Evolutionary conservation across 2,329 filamentous ascomycete species (phyloP).

Genomic region (Colletotrichum trifolii): DNA sequence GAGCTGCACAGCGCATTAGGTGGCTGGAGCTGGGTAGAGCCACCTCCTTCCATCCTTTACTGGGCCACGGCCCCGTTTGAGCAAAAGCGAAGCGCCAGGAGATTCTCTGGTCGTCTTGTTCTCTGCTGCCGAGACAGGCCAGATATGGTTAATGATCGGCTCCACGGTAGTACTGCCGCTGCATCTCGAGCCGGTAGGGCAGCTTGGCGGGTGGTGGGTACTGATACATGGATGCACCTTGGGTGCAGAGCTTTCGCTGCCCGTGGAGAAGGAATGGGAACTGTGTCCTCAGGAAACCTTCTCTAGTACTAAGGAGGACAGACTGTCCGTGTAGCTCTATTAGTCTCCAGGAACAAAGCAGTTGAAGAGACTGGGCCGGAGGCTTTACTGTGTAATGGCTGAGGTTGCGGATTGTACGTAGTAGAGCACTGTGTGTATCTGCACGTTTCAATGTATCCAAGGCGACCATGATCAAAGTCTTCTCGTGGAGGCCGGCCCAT

Average conservation of each 20-base stretch:
- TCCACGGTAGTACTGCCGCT: slow-evolving; percentile 31
- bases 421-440: no score
- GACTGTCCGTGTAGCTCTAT: no score
- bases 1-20: slow-evolving; percentile 14
- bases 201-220: slow-evolving; percentile 31
- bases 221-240: slow-evolving; percentile 21
- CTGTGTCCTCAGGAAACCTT: slow-evolving; percentile 28
- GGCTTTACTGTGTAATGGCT: background rate
- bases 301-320: no score
- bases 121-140: slow-evolving; percentile 15
- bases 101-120: background rate
- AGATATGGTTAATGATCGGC: slow-evolving; percentile 34
- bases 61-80: slow-evolving; percentile 12
- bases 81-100: slow-evolving; percentile 17
- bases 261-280: slow-evolving; percentile 21
- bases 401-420: background rate
- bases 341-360: slow-evolving; percentile 1
- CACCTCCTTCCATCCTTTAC: slow-evolving; percentile 13
- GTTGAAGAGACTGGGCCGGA: background rate
- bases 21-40: slow-evolving; percentile 27
- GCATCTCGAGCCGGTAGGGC: slow-evolving; percentile 27
- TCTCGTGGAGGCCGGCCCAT: background rate
- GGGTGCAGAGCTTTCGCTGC: slow-evolving; percentile 21
- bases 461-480: background rate
- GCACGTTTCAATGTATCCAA: no score